phyloP scores from a whole-genome alignment of 306 rosid genomes.

The Gastrolobium bilobum region DNA sequence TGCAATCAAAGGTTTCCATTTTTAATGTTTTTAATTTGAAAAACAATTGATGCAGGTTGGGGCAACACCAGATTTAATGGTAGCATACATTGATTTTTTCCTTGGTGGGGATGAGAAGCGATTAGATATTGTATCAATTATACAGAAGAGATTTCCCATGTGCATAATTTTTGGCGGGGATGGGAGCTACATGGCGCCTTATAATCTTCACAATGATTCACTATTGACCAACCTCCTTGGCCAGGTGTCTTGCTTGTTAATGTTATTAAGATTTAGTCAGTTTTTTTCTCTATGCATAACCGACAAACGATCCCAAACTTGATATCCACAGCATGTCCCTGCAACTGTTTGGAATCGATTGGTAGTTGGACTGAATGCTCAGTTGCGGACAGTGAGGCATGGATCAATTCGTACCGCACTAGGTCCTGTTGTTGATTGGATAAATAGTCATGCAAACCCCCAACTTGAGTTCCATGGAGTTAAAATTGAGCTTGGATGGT shows the following conservation, averaged over 20 bases:
- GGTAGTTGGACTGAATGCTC: conserved; percentile 96
- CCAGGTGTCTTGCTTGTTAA: conserved; percentile 70
- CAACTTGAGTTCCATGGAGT: conserved; percentile 98
- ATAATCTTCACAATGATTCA: conserved; percentile 89
- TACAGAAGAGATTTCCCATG: conserved; percentile 97
- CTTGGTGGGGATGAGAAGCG: conserved; percentile 99
- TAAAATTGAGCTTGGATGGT: conserved; percentile 95
- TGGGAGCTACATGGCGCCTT: conserved; percentile 97
- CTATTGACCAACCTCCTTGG: conserved; percentile 93
- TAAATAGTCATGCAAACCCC: conserved; percentile 90
- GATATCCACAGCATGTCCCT: conserved; percentile 86
- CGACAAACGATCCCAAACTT: conserved; percentile 31
- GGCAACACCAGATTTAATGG: conserved; percentile 94
- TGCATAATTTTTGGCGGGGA: conserved; percentile 97
- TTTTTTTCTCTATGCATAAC: conserved; percentile 40
- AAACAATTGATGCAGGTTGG: conserved; percentile 81
- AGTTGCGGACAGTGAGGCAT: conserved; percentile 87
- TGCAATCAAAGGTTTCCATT: conserved; percentile 19
- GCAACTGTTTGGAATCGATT: conserved; percentile 96
- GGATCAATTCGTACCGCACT: conserved; percentile 88
- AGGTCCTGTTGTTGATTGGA: conserved; percentile 82
- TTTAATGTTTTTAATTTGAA: conserved; percentile 38
- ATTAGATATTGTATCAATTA: conserved; percentile 88
- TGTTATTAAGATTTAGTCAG: conserved; percentile 36
- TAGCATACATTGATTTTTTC: conserved; percentile 94